A percentile compares a stretch with the other conserved stretches of the same genome.
phyloP scores from a whole-genome alignment of 176 grass and related monocot genomes.

The Typha latifolia region DNA sequence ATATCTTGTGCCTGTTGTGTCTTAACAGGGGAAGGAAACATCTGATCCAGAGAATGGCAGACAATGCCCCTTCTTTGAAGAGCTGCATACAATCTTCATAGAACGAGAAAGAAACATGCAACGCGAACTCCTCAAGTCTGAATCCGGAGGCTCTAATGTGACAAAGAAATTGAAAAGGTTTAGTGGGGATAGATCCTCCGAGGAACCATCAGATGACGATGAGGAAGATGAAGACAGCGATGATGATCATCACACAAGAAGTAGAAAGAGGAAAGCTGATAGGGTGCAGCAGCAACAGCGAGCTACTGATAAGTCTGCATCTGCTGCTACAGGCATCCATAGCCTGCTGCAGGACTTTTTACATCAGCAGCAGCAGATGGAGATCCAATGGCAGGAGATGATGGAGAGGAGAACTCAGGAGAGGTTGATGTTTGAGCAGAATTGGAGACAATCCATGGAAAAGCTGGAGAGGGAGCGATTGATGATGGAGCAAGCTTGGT shows the following conservation, averaged over 20 bases:
- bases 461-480: conserved; percentile 68
- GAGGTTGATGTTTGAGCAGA: conserved; percentile 51
- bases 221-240: conserved; percentile 39
- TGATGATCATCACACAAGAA: conserved; percentile 33
- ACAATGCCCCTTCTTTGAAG: conserved; percentile 88
- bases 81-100: conserved; percentile 72
- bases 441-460: conserved; percentile 79
- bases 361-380: conserved; percentile 69
- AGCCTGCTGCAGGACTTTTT: conserved; percentile 57
- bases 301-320: conserved; percentile 6
- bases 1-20: conserved; percentile 1
- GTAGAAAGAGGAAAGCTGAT: conserved; percentile 26
- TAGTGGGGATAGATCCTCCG: conserved; percentile 18
- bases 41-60: conserved; percentile 64
- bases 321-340: conserved; percentile 16
- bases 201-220: conserved; percentile 26
- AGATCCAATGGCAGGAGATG: conserved; percentile 53
- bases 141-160: conserved; percentile 25
- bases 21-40: conserved; percentile 86
- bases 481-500: conserved; percentile 66
- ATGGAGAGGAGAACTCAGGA: conserved; percentile 55
- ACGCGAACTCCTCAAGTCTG: conserved; percentile 34
- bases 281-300: conserved; percentile 29
- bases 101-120: conserved; percentile 84
- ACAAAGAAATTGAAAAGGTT: conserved; percentile 37